A percentile compares a stretch with the other conserved stretches of the same genome.
These are phyloP conservation scores for Cercophora samala DNA, from an alignment of 495 filamentous ascomycete genomes.

Conservation along the genomic window DNA sequence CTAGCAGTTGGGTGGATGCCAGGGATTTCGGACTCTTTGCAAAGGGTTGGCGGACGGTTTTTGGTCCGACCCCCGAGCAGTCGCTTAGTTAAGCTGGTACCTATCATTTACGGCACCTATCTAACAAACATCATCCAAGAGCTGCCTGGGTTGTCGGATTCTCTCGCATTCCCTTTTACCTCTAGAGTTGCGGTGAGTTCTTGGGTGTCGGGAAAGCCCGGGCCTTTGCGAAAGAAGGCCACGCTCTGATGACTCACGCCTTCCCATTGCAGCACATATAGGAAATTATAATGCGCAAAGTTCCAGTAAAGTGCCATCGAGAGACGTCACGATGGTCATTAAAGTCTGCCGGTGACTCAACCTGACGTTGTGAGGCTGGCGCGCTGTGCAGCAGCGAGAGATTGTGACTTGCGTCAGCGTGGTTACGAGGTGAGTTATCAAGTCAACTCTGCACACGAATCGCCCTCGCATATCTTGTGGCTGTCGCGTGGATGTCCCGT, in stretches of 20 bases:
- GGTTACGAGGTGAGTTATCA: neutral
- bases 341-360: neutral
- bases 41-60: constrained; percentile 22
- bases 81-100: constrained; percentile 22
- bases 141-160: neutral
- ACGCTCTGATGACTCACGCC: neutral
- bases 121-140: neutral
- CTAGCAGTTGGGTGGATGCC: constrained; percentile 10
- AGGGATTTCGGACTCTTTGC: constrained; percentile 22
- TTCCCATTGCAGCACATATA: neutral
- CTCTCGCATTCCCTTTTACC: neutral
- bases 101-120: neutral
- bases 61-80: constrained; percentile 33
- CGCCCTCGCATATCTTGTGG: neutral
- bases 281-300: neutral
- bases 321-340: neutral
- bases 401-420: constrained; percentile 12
- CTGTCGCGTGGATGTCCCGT: neutral
- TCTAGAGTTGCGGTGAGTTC: neutral
- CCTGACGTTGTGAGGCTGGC: neutral
- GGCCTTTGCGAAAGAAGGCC: neutral
- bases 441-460: neutral
- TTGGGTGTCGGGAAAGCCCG: neutral
- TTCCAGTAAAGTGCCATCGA: neutral
- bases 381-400: neutral